Base-by-base conservation (phyloP, 345 rosid species). In the Gossypium rotundifolium region DNA sequence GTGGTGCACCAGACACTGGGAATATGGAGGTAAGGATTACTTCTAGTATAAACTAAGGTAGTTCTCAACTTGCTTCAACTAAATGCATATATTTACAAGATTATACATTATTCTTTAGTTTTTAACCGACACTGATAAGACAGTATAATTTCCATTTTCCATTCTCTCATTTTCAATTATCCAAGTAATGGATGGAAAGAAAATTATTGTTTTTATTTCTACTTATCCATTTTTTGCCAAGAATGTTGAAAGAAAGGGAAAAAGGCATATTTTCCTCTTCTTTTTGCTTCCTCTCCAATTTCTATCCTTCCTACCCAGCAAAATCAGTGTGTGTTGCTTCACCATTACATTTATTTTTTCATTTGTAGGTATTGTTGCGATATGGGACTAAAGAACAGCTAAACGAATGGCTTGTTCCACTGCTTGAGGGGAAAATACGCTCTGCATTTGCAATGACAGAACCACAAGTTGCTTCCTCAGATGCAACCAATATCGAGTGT, bases 371-470 rank as follows among this genome's bases (percentile, higher is more conserved):
- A 75, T 77, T 95, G 81, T 76, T 93, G 81, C 90, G 98, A 18
- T 93, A 95, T 80, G 99, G 99, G 66, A 91, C 83, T 84, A 88
- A 82, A 82, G 98, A 93, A 77, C 99, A 95, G 78, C 84, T 79
- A 18, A 84, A 82, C 33, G 83, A 95, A 79, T 93, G 98, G 98
- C 99, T 93, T 72, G 77, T 93, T 76, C 99, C 99, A 18, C 77
- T 95, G 84, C 98, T 95, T 60, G 88, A 91, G 73, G 99, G 99
- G 70, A 88, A 85, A 82, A 88, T 93, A 71, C 94, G 99, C 62
- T 95, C 99, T 72, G 99, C 93, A 81, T 95, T 95, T 79, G 99
- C 99, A 65, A 95, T 95, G 98, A 95, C 99, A 60, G 99, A 95
- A 79, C 99, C 99, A 20, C 91, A 86, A 80, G 99, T 95, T 82